phyloP scores from a whole-genome alignment of 805 yeast genomes.

The Candida maris region DNA sequence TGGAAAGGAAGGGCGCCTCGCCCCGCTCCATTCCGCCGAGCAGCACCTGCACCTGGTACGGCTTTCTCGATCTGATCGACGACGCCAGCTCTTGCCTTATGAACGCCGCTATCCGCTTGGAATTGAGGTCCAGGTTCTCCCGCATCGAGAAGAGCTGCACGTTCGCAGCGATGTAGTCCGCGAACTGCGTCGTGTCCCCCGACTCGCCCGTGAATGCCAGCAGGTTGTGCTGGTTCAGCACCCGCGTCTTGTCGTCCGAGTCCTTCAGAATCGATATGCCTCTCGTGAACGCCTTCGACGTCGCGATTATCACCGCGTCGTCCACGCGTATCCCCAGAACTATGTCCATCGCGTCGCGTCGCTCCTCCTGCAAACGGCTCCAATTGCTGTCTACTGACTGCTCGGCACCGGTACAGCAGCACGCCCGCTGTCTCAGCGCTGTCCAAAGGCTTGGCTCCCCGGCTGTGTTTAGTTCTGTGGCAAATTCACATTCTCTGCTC shows the following conservation, averaged over 20 bases:
- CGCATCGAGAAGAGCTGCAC: constrained; percentile 84
- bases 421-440: too few species aligned
- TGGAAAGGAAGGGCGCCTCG: constrained; percentile 60
- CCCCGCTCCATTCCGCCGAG: constrained; percentile 73
- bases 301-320: constrained; percentile 81
- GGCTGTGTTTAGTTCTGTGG: too few species aligned
- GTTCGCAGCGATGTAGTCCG: constrained; percentile 91
- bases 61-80: constrained; percentile 88
- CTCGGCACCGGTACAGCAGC: too few species aligned
- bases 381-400: too few species aligned
- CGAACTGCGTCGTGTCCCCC: constrained; percentile 94
- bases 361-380: too few species aligned
- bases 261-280: constrained; percentile 81
- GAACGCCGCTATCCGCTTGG: constrained; percentile 83
- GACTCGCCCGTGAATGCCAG: constrained; percentile 94
- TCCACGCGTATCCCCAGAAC: constrained; percentile 79
- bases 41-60: constrained; percentile 90
- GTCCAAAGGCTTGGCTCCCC: too few species aligned
- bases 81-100: constrained; percentile 85
- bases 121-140: constrained; percentile 75
- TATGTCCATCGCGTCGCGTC: constrained; percentile 85
- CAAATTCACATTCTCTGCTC: too few species aligned
- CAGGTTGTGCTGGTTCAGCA: constrained; percentile 68
- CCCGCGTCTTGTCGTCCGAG: constrained; percentile 76
- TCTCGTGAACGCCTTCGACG: constrained; percentile 92